Evolutionary conservation across 2,329 filamentous ascomycete species (phyloP).

Genomic region (Colletotrichum eremochloae): DNA sequence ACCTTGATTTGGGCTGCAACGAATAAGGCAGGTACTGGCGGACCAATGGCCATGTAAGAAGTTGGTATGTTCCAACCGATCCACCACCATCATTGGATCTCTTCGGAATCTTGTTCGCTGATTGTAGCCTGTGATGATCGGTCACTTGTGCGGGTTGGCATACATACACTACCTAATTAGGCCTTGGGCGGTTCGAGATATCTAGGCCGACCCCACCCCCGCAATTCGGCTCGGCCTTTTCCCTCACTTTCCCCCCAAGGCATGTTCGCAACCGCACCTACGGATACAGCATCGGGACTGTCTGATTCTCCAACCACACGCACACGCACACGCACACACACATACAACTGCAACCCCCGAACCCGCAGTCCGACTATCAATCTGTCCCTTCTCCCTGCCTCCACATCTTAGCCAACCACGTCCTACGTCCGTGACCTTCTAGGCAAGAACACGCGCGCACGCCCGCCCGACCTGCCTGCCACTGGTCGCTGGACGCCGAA

Average conservation of each 20-base stretch:
- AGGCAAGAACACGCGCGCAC: conserved; percentile 19
- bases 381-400: conserved; percentile 4
- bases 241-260: conserved; percentile 14
- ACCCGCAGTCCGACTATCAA: neutral
- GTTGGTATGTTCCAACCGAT: neutral
- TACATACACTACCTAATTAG: neutral
- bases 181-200: neutral
- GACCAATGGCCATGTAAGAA: neutral
- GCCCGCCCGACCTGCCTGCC: neutral
- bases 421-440: conserved; percentile 16
- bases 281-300: conserved; percentile 1
- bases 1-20: neutral
- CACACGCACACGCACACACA: neutral
- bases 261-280: conserved; percentile 2
- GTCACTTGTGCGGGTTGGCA: neutral
- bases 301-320: conserved; percentile 20
- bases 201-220: conserved; percentile 36
- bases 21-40: neutral
- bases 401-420: conserved; percentile 12
- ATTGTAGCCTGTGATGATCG: neutral
- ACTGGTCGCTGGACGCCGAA: conserved; percentile 9
- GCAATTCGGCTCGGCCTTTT: conserved; percentile 38
- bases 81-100: neutral
- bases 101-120: neutral
- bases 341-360: neutral